phyloP scores from a whole-genome alignment of 176 grass and related monocot species.

The Elymus sibiricus region DNA sequence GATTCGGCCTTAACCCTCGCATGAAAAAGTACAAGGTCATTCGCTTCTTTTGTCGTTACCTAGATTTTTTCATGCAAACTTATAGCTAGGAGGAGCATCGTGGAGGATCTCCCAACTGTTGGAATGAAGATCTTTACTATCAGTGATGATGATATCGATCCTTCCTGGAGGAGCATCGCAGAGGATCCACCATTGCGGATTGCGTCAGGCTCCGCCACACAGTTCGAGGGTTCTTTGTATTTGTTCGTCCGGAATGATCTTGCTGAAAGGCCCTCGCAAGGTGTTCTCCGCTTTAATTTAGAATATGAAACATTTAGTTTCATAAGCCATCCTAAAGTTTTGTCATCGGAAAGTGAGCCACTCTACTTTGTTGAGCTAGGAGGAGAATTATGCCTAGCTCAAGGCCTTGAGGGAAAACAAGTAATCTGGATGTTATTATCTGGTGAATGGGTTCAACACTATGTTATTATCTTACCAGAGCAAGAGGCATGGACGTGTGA shows the following conservation, averaged over 20 bases:
- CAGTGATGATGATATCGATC: no score
- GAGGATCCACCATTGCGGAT: no score
- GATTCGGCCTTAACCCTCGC: no score
- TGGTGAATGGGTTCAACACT: neutral
- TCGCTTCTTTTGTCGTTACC: no score
- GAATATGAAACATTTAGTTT: neutral
- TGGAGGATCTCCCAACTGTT: no score
- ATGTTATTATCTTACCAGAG: neutral
- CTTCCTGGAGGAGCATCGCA: no score
- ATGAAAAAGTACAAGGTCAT: no score
- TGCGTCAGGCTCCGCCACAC: accelerated
- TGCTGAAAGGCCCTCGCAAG: neutral
- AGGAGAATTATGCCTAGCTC: neutral
- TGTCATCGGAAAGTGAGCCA: neutral
- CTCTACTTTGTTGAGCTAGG: neutral
- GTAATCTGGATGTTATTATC: neutral
- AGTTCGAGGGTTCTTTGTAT: neutral
- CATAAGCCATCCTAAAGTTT: neutral
- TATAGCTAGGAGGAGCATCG: no score
- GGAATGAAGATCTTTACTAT: no score
- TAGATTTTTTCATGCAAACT: no score
- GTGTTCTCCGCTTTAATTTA: neutral
- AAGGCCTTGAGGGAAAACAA: neutral
- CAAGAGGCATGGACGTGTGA: neutral
- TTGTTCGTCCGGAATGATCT: neutral